These are phyloP conservation scores for Russula dissimulans DNA, from an alignment of 768 basidiomycete species.

Conservation along the genomic window DNA sequence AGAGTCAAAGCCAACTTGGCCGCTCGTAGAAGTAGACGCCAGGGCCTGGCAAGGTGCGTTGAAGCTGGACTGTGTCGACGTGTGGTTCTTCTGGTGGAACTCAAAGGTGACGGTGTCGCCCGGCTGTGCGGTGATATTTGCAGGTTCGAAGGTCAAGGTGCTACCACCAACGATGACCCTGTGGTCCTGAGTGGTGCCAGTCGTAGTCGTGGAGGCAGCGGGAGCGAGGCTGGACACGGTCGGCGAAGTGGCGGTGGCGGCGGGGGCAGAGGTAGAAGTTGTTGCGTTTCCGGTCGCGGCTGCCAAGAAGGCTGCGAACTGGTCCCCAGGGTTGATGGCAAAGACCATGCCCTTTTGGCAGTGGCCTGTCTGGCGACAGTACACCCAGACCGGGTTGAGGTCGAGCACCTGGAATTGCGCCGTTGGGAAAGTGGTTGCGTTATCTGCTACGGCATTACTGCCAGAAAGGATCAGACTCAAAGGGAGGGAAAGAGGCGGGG, in stretches of 20 bases:
- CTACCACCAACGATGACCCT: conserved; percentile 25
- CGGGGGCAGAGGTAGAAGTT: conserved; percentile 12
- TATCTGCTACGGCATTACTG: conserved; percentile 41
- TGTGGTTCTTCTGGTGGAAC: conserved; percentile 35
- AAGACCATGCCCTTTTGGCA: conserved; percentile 59
- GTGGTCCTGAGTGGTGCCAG: conserved; percentile 25
- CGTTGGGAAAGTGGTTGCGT: conserved; percentile 36
- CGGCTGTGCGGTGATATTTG: conserved; percentile 28
- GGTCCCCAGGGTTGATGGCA: conserved; percentile 49
- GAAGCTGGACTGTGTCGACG: conserved; percentile 31
- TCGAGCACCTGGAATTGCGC: conserved; percentile 36
- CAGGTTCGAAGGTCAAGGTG: conserved; percentile 25
- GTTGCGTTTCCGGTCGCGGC: conserved; percentile 34
- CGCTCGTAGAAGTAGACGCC: conserved; percentile 35
- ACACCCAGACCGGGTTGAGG: conserved; percentile 47
- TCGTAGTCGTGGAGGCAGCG: conserved; percentile 19
- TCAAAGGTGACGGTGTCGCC: conserved; percentile 35
- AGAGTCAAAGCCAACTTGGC: conserved; percentile 34
- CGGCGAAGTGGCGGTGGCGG: conserved; percentile 22
- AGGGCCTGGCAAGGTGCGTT: conserved; percentile 31
- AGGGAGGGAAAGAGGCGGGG: background rate
- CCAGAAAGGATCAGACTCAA: conserved; percentile 22
- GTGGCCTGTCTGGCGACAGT: conserved; percentile 47
- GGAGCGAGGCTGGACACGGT: conserved; percentile 27
- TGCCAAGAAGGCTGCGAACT: conserved; percentile 46